Percentiles rank a stretch among this genome's conserved stretches.
Evolutionary conservation across 192 early-diverging fungal genomes (phyloP).

Genomic region (Coemansia sp.): DNA sequence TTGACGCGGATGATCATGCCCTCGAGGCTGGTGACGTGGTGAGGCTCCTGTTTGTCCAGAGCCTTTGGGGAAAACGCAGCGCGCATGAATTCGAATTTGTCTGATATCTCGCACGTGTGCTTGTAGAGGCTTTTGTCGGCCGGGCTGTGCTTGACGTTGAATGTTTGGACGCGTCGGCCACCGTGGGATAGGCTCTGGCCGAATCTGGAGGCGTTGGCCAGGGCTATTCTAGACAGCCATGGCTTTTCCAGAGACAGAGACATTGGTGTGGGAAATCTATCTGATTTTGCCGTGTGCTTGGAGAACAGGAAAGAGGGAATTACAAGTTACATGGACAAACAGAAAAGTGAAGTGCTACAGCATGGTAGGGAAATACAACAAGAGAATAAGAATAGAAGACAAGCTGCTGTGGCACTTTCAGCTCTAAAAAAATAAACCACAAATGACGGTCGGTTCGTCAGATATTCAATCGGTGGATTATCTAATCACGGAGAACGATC

Average conservation of each 20-base stretch:
- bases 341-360: background rate
- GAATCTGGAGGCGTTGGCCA: background rate
- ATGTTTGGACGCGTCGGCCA: slow-evolving; percentile 29
- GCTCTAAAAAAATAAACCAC: no score
- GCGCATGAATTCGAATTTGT: slow-evolving; percentile 40
- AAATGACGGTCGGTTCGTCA: no score
- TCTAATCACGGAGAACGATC: no score
- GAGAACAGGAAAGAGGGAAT: no score
- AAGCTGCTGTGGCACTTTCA: no score
- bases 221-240: slow-evolving; percentile 24
- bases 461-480: no score
- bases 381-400: no score
- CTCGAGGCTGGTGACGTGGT: background rate
- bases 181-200: slow-evolving; percentile 2
- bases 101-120: slow-evolving; percentile 45
- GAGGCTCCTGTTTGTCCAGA: background rate
- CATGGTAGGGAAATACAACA: no score
- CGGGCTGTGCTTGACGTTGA: slow-evolving; percentile 6
- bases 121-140: slow-evolving; percentile 7
- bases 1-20: slow-evolving; percentile 20
- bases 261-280: slow-evolving; percentile 14
- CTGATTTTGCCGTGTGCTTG: no score
- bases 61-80: slow-evolving; percentile 23
- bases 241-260: slow-evolving; percentile 21
- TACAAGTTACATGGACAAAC: slow-evolving; percentile 1